Evolutionary conservation across 2,329 filamentous ascomycete species (phyloP).

Genomic region (Ophiosphaerella herpotricha): DNA sequence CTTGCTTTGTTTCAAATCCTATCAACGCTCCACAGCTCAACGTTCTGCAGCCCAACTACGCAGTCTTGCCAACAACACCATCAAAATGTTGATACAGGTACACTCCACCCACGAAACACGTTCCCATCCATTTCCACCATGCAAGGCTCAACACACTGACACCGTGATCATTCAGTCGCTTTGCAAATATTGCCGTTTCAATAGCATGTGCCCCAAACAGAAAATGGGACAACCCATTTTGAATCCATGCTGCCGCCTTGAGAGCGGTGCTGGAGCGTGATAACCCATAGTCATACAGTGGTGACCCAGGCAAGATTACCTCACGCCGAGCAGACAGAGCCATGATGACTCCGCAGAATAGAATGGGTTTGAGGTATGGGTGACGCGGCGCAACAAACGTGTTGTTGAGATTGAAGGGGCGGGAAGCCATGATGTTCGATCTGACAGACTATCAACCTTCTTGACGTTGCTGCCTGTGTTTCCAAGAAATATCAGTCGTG

Average conservation of each 20-base stretch:
- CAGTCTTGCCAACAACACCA: slow-evolving; percentile 11
- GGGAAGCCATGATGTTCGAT: slow-evolving; percentile 8
- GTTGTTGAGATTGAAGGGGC: slow-evolving; percentile 20
- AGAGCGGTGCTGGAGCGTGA: slow-evolving; percentile 12
- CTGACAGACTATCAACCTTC: background rate
- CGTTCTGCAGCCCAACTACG: background rate
- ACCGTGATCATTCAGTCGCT: slow-evolving; percentile 18
- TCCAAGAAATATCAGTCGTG: too few relatives aligned
- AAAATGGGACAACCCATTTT: slow-evolving; percentile 29
- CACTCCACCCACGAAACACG: slow-evolving; percentile 30
- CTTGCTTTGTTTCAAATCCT: too few relatives aligned
- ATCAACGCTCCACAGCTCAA: background rate
- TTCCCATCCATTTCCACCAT: slow-evolving; percentile 32
- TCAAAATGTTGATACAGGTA: slow-evolving; percentile 31
- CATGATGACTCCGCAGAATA: slow-evolving; percentile 31
- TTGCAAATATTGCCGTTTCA: slow-evolving; percentile 25
- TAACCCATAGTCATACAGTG: slow-evolving; percentile 18
- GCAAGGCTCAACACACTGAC: slow-evolving; percentile 16
- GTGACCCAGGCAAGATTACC: slow-evolving; percentile 24
- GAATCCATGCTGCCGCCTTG: slow-evolving; percentile 23
- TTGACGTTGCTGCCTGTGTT: background rate
- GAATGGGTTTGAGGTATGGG: slow-evolving; percentile 23
- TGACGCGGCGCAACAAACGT: slow-evolving; percentile 20
- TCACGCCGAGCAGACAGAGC: slow-evolving; percentile 21
- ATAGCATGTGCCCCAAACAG: slow-evolving; percentile 27